Percentiles rank a stretch among this genome's conserved stretches.
phyloP scores from a whole-genome alignment of 345 rosid genomes.

The Luvunga scandens region DNA sequence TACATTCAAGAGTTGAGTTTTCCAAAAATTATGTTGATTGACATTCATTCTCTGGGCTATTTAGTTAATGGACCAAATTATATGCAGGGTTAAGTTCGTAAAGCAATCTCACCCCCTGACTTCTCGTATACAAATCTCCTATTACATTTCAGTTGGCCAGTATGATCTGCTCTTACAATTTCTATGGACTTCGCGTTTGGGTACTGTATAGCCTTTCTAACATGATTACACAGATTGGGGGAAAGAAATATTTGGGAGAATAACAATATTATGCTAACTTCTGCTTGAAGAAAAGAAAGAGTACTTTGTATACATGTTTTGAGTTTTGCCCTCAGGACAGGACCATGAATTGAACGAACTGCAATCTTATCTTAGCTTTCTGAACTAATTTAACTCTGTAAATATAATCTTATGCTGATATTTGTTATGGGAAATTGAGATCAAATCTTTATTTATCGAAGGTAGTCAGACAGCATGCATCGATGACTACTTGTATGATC shows the following conservation, averaged over 20 bases:
- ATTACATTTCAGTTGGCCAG: background rate
- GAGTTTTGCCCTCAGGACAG: background rate
- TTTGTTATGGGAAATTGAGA: background rate
- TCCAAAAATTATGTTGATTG: background rate
- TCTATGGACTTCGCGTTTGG: background rate
- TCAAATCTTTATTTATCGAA: background rate
- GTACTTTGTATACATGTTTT: background rate
- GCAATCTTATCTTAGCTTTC: background rate
- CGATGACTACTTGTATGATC: background rate
- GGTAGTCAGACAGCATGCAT: background rate
- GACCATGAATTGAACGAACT: background rate
- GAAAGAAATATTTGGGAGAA: background rate
- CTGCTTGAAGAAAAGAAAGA: background rate
- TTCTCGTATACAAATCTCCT: background rate
- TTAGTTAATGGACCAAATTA: background rate
- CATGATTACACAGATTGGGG: background rate
- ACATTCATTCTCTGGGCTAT: background rate
- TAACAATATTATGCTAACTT: slow-evolving; percentile 5
- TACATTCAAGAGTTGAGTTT: slow-evolving; percentile 4
- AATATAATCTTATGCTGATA: background rate
- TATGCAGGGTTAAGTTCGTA: slow-evolving; percentile 32
- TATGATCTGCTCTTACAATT: background rate
- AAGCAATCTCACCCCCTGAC: background rate
- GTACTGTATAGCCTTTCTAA: slow-evolving; percentile 13
- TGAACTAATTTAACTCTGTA: background rate